phyloP scores from a whole-genome alignment of 2,329 filamentous ascomycete species.

The Cladosporium colombiae region DNA sequence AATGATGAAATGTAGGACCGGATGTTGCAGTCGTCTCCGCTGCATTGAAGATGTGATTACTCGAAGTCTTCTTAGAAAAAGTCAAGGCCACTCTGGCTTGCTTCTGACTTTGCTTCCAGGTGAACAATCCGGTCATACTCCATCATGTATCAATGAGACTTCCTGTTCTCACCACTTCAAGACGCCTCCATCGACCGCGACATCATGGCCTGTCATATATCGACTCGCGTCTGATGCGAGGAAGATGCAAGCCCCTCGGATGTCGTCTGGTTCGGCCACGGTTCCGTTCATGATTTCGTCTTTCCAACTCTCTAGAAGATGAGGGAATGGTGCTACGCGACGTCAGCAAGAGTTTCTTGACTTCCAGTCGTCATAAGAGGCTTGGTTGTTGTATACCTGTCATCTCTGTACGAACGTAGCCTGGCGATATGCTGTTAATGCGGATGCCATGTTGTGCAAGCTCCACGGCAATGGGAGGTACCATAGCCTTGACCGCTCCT shows the following conservation, averaged over 20 bases:
- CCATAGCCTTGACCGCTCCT: slow-evolving; percentile 46
- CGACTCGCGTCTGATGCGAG: slow-evolving; percentile 51
- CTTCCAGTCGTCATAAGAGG: background rate
- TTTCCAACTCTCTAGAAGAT: slow-evolving; percentile 53
- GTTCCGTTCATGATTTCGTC: slow-evolving; percentile 51
- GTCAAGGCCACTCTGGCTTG: no score
- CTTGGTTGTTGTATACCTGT: slow-evolving; percentile 30
- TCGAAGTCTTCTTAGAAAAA: background rate
- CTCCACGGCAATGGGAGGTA: slow-evolving; percentile 41
- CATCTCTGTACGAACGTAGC: slow-evolving; percentile 44
- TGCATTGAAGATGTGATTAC: background rate
- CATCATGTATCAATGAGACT: no score
- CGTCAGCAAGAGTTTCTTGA: background rate
- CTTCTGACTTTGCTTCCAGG: no score
- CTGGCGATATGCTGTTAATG: slow-evolving; percentile 37
- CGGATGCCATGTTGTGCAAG: slow-evolving; percentile 38
- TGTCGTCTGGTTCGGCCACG: slow-evolving; percentile 53
- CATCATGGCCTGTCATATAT: slow-evolving; percentile 49
- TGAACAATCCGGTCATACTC: no score
- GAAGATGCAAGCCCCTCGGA: slow-evolving; percentile 52
- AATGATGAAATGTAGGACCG: no score
- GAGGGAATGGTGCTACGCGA: slow-evolving; percentile 41
- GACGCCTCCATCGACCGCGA: slow-evolving; percentile 47
- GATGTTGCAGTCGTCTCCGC: no score
- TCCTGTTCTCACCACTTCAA: slow-evolving; percentile 3